Conservation (phyloP, 2,329 filamentous ascomycete species). For the Apiospora pterosperma region DNA sequence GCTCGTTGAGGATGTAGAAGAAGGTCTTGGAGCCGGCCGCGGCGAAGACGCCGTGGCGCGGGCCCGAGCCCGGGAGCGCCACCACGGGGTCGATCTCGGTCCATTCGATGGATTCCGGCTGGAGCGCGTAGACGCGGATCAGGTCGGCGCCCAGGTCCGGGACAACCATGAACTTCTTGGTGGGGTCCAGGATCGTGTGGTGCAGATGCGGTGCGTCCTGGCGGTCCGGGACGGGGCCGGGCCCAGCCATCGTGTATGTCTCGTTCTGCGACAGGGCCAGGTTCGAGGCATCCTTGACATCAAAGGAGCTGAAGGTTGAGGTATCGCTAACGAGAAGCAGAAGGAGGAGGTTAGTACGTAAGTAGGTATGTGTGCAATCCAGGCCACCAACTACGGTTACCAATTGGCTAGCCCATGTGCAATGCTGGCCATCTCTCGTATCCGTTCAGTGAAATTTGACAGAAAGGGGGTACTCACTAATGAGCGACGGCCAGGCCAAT, state of each 20-base stretch:
- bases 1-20: constrained; percentile 60
- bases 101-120: constrained; percentile 41
- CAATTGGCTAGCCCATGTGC: neutral
- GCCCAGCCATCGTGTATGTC: constrained; percentile 8
- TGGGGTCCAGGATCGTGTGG: constrained; percentile 10
- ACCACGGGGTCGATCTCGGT: constrained; percentile 37
- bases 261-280: constrained; percentile 8
- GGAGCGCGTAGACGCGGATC: constrained; percentile 53
- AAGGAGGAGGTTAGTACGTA: neutral
- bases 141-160: constrained; percentile 43
- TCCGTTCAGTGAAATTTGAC: too few species aligned
- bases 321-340: constrained; percentile 32
- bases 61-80: constrained; percentile 54
- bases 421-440: constrained; percentile 10
- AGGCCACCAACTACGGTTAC: neutral
- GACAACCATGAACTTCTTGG: constrained; percentile 7
- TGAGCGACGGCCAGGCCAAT: constrained; percentile 40
- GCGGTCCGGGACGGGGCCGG: constrained; percentile 8
- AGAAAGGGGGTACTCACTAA: constrained; percentile 36
- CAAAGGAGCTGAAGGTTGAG: constrained; percentile 9
- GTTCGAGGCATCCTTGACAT: constrained; percentile 4
- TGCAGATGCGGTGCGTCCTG: constrained; percentile 11
- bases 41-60: constrained; percentile 61
- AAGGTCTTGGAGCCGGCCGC: constrained; percentile 38
- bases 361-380: neutral